A percentile compares a stretch with the other conserved stretches of the same genome.
Evolutionary conservation across 2,329 filamentous ascomycete genomes (phyloP).

Genomic region (Rhinocladiella mackenziei): DNA sequence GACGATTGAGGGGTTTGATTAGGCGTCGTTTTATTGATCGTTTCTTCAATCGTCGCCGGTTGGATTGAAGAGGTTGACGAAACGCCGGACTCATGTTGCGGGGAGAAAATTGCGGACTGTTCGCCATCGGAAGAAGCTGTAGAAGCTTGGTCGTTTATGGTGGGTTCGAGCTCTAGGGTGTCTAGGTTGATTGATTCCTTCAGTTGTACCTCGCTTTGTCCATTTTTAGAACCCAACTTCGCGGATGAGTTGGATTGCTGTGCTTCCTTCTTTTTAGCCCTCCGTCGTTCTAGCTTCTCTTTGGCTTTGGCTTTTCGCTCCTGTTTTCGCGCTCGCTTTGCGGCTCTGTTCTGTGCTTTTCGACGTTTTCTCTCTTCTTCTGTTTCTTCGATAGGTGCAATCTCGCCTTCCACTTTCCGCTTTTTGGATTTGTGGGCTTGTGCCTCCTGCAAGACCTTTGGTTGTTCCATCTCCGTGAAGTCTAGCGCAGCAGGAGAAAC

Average conservation of each 20-base stretch:
- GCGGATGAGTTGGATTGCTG: slow-evolving; percentile 31
- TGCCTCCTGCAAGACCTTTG: slow-evolving; percentile 14
- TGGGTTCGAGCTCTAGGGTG: slow-evolving; percentile 26
- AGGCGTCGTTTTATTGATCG: slow-evolving; percentile 14
- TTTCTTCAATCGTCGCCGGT: slow-evolving; percentile 34
- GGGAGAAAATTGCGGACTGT: slow-evolving; percentile 34
- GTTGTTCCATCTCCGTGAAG: slow-evolving; percentile 12
- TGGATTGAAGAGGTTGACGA: slow-evolving; percentile 68
- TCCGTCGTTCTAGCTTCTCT: slow-evolving; percentile 39
- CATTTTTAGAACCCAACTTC: slow-evolving; percentile 22
- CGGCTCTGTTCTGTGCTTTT: slow-evolving; percentile 46
- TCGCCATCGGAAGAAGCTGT: slow-evolving; percentile 43
- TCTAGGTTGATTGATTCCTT: slow-evolving; percentile 15
- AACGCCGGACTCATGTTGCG: slow-evolving; percentile 44
- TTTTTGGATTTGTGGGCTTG: slow-evolving; percentile 21
- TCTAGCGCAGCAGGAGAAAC: slow-evolving; percentile 25
- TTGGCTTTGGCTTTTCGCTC: slow-evolving; percentile 36
- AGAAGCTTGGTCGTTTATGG: slow-evolving; percentile 29
- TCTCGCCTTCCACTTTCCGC: slow-evolving; percentile 23
- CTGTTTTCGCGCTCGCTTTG: slow-evolving; percentile 38
- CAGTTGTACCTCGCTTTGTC: slow-evolving; percentile 10
- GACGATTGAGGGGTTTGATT: slow-evolving; percentile 2
- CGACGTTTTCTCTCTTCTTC: slow-evolving; percentile 41
- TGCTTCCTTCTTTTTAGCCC: slow-evolving; percentile 34
- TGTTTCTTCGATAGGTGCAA: slow-evolving; percentile 30